Conservation (phyloP, 768 basidiomycete genomes). For the Chalciporus sphaerocephalus region DNA sequence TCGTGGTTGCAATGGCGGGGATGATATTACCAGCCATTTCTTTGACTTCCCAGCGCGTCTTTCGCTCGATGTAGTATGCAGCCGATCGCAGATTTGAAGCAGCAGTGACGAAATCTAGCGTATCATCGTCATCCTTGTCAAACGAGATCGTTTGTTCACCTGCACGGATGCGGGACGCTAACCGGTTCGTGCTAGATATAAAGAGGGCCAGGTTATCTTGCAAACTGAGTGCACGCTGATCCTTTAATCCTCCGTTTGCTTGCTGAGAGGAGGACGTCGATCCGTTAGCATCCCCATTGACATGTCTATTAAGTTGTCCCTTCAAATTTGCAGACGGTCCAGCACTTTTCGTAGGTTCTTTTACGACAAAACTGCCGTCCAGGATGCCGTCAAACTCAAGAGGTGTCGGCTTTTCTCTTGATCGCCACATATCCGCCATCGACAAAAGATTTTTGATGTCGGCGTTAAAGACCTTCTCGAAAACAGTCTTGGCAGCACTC, state of each 20-base stretch:
- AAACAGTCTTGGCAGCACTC: constrained; percentile 64
- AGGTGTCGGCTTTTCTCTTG: constrained; percentile 79
- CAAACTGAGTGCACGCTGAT: constrained; percentile 73
- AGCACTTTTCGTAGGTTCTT: constrained; percentile 20
- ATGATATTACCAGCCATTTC: constrained; percentile 99
- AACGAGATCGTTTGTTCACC: constrained; percentile 77
- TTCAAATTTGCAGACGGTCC: constrained; percentile 16
- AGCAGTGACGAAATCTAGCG: constrained; percentile 94
- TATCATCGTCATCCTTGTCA: constrained; percentile 98
- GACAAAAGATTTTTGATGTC: constrained; percentile 86
- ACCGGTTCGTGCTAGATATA: constrained; percentile 76
- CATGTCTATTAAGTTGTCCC: constrained; percentile 25
- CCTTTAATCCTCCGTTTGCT: constrained; percentile 51
- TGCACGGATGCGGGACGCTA: constrained; percentile 62
- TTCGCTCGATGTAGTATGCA: constrained; percentile 83
- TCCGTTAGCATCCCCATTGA: constrained; percentile 10
- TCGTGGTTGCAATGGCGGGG: constrained; percentile 98
- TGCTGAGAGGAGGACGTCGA: constrained; percentile 10
- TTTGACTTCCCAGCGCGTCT: constrained; percentile 97
- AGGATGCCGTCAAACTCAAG: constrained; percentile 78
- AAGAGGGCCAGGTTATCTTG: constrained; percentile 83
- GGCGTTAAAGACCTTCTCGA: constrained; percentile 86
- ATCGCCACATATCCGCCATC: constrained; percentile 98
- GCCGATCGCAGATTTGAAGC: constrained; percentile 88
- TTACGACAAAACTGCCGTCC: constrained; percentile 53